Evolutionary conservation across 805 yeast genomes (phyloP).

Genomic region (Komagataella ulmi): DNA sequence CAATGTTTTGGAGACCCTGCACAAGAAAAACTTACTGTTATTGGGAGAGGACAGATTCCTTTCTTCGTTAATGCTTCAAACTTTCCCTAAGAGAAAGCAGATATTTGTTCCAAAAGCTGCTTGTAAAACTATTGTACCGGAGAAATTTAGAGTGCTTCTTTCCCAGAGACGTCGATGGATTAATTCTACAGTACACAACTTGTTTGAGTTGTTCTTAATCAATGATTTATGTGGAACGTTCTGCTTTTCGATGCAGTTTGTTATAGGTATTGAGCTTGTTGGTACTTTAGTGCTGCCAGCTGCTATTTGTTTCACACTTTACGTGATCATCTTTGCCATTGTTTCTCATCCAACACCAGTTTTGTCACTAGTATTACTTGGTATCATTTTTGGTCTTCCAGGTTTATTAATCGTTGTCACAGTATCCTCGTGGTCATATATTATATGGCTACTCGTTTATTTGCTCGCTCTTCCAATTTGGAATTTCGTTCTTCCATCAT

Average conservation of each 20-base stretch:
- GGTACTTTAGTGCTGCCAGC: slow-evolving; percentile 87
- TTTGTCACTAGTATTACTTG: slow-evolving; percentile 64
- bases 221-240: slow-evolving; percentile 88
- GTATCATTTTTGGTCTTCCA: slow-evolving; percentile 72
- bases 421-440: slow-evolving; percentile 57
- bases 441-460: slow-evolving; percentile 71
- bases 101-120: slow-evolving; percentile 83
- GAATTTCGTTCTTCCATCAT: slow-evolving; percentile 79
- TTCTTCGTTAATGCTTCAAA: slow-evolving; percentile 72
- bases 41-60: slow-evolving; percentile 87
- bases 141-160: slow-evolving; percentile 58
- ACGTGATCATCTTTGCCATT: slow-evolving; percentile 62
- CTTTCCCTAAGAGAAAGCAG: slow-evolving; percentile 84
- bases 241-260: slow-evolving; percentile 91
- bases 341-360: slow-evolving; percentile 66
- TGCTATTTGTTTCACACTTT: slow-evolving; percentile 72
- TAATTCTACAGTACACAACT: slow-evolving; percentile 85
- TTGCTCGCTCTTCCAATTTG: slow-evolving; percentile 79
- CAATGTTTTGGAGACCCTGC: slow-evolving; percentile 72
- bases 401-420: slow-evolving; percentile 73
- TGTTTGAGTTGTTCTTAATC: slow-evolving; percentile 76
- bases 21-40: slow-evolving; percentile 70
- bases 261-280: slow-evolving; percentile 67
- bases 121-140: slow-evolving; percentile 87
- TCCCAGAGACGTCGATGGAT: slow-evolving; percentile 97